phyloP scores from a whole-genome alignment of 1,139 yeast genomes.

The Kodamaea ohmeri region DNA sequence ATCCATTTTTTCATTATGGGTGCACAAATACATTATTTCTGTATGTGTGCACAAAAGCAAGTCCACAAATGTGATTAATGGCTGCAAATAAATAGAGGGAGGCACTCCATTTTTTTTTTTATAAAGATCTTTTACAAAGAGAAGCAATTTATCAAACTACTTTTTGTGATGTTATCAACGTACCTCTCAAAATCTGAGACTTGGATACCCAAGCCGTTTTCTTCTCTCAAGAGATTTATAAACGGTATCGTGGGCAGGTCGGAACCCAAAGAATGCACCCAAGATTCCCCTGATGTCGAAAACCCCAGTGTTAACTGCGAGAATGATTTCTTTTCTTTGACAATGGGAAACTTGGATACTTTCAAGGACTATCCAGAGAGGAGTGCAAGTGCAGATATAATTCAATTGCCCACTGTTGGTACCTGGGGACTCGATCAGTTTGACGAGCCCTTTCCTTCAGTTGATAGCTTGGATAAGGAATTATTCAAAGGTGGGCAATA shows the following conservation, averaged over 20 bases:
- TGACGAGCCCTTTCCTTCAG: too few relatives aligned
- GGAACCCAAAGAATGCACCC: not conserved
- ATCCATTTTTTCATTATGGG: too few relatives aligned
- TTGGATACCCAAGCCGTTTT: not conserved
- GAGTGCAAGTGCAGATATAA: constrained; percentile 1
- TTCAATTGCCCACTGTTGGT: not conserved
- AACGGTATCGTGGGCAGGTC: not conserved
- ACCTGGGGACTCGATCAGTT: not conserved
- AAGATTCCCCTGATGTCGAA: too few relatives aligned
- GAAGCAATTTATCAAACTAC: not conserved
- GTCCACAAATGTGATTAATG: not conserved
- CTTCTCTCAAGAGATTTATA: not conserved
- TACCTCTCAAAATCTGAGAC: not conserved
- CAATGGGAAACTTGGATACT: too few relatives aligned
- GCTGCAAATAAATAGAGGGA: not conserved
- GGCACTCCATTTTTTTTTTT: not conserved
- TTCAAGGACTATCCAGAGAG: not conserved
- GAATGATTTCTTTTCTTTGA: too few relatives aligned
- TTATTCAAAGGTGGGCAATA: too few relatives aligned
- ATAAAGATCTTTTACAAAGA: not conserved
- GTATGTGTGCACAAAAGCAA: not conserved
- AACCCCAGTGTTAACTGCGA: too few relatives aligned
- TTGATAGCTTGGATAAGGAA: too few relatives aligned
- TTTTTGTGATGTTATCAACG: not conserved
- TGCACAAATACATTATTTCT: too few relatives aligned